phyloP scores from a whole-genome alignment of 2,329 filamentous ascomycete species.

The Hymenoscyphus fraxineus region DNA sequence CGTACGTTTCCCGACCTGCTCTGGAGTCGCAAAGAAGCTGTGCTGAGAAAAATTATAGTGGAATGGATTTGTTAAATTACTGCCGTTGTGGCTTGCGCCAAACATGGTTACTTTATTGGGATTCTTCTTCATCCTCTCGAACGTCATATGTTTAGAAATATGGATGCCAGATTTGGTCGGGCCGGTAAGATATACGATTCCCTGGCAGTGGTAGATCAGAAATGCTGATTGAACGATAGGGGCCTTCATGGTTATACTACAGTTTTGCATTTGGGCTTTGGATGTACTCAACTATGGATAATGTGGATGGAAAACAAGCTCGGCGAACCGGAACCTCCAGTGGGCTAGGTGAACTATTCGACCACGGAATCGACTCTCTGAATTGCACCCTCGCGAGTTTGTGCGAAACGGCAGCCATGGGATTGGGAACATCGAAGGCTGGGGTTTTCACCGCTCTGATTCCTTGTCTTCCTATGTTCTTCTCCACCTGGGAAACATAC shows the following conservation, averaged over 20 bases:
- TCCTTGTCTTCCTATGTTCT: conserved; percentile 96
- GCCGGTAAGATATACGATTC: conserved; percentile 56
- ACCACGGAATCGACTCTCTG: conserved; percentile 96
- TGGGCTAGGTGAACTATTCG: conserved; percentile 91
- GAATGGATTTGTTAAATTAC: conserved; percentile 89
- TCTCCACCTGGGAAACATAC: conserved; percentile 99
- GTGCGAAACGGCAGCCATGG: conserved; percentile 90
- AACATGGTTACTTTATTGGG: conserved; percentile 96
- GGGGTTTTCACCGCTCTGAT: conserved; percentile 90
- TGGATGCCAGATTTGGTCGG: conserved; percentile 88
- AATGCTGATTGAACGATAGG: conserved; percentile 46
- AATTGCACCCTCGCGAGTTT: conserved; percentile 94
- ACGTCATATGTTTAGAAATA: conserved; percentile 69
- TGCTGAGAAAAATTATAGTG: conserved; percentile 57
- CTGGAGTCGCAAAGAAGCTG: conserved; percentile 14
- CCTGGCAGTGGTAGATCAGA: neutral
- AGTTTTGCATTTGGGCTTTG: conserved; percentile 94
- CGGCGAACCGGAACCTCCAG: conserved; percentile 92
- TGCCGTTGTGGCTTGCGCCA: conserved; percentile 94
- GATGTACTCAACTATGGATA: conserved; percentile 99
- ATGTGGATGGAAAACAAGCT: conserved; percentile 97
- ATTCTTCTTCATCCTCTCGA: conserved; percentile 88
- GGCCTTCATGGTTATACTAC: conserved; percentile 88
- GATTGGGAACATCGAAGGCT: conserved; percentile 74
- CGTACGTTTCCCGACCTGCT: conserved; percentile 53